These are phyloP conservation scores for Phoma herbarum DNA, from an alignment of 2,329 filamentous ascomycete species.

Conservation along the genomic window DNA sequence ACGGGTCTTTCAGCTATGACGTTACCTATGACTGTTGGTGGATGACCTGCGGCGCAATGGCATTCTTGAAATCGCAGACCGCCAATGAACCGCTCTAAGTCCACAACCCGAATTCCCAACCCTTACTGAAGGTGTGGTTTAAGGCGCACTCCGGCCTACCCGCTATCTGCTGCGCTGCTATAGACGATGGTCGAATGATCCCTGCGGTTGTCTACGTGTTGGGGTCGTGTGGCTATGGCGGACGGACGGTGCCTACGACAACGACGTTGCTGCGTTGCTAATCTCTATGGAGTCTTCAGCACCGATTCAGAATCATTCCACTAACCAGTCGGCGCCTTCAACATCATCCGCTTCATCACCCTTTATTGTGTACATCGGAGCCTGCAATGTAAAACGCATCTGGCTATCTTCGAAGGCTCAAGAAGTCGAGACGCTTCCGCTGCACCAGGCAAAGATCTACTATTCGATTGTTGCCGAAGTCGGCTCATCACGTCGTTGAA, in stretches of 20 bases:
- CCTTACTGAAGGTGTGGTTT: constrained; percentile 5
- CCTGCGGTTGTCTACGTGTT: constrained; percentile 9
- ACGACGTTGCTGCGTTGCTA: constrained; percentile 7
- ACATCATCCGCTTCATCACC: neutral
- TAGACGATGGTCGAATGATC: neutral
- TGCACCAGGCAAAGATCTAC: constrained; percentile 6
- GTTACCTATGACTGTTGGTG: constrained; percentile 6
- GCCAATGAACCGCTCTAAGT: neutral
- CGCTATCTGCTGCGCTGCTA: neutral
- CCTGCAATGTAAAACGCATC: neutral
- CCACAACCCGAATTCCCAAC: neutral
- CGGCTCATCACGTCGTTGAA: constrained; percentile 1
- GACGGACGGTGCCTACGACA: constrained; percentile 10
- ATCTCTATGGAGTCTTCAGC: constrained; percentile 13
- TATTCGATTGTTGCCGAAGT: neutral
- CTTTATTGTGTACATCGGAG: neutral
- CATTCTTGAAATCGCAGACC: constrained; percentile 7
- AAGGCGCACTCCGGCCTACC: neutral
- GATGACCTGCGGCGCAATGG: constrained; percentile 4
- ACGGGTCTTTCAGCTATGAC: constrained; percentile 15
- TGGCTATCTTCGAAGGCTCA: neutral
- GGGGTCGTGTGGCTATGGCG: constrained; percentile 12
- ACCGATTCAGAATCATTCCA: constrained; percentile 3
- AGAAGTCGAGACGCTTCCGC: constrained; percentile 1
- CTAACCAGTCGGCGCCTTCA: constrained; percentile 2